Percentiles rank a stretch among this genome's conserved stretches.
phyloP scores from a whole-genome alignment of 2,329 filamentous ascomycete species.

The Phaeosphaeria sp. region DNA sequence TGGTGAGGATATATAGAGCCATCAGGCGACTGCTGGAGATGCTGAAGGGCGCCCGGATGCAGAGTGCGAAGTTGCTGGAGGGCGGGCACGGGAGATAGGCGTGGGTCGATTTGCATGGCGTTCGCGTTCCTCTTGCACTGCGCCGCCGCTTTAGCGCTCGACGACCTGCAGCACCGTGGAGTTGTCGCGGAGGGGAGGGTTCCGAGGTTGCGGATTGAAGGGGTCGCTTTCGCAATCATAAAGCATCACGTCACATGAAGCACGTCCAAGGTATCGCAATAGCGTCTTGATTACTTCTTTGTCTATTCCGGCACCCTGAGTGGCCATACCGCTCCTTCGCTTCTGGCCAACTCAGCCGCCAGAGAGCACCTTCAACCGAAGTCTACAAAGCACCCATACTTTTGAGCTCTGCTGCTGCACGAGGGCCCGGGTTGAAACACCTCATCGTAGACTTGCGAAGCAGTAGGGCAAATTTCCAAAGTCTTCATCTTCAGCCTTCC shows the following conservation, averaged over 20 bases:
- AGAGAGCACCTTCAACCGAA: constrained; percentile 9
- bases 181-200: background rate
- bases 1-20: constrained; percentile 28
- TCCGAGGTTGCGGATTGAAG: background rate
- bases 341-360: constrained; percentile 16
- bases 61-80: constrained; percentile 31
- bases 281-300: constrained; percentile 31
- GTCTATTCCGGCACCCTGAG: constrained; percentile 34
- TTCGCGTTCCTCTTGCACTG: constrained; percentile 9
- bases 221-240: background rate
- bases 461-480: constrained; percentile 21
- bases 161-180: background rate
- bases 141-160: constrained; percentile 1
- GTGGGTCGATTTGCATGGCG: constrained; percentile 29
- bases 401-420: constrained; percentile 13
- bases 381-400: constrained; percentile 7
- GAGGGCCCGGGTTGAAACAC: constrained; percentile 6
- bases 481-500: constrained; percentile 19
- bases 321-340: constrained; percentile 22
- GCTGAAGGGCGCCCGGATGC: constrained; percentile 34
- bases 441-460: constrained; percentile 7
- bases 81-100: constrained; percentile 12
- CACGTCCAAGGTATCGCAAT: constrained; percentile 15
- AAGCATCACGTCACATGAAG: constrained; percentile 4
- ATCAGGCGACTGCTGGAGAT: constrained; percentile 39